Conservation (phyloP, 805 yeast species). For the Yamadazyma kitorensis region DNA sequence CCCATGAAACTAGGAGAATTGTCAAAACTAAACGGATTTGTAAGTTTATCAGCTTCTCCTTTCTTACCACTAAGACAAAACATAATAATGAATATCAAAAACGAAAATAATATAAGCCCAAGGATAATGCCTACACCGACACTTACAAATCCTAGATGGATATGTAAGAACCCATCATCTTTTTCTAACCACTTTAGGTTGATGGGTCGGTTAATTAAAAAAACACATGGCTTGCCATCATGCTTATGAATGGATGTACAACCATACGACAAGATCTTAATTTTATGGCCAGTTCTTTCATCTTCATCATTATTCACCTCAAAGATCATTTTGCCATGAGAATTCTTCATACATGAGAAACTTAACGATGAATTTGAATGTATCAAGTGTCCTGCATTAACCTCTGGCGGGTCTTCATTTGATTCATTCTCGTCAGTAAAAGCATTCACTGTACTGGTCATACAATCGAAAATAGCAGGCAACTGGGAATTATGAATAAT, state of each 20-base stretch:
- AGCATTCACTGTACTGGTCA: constrained; percentile 1
- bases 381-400: constrained; percentile 38
- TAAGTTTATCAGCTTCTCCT: constrained; percentile 5
- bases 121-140: constrained; percentile 63
- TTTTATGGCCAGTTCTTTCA: constrained; percentile 41
- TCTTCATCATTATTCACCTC: constrained; percentile 8
- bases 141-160: constrained; percentile 67
- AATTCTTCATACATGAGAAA: constrained; percentile 18
- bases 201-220: constrained; percentile 66
- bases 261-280: constrained; percentile 59
- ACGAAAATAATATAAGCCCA: constrained; percentile 47
- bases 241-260: constrained; percentile 41
- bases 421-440: neutral
- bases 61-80: constrained; percentile 16
- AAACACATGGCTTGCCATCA: constrained; percentile 46
- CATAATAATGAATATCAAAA: constrained; percentile 19
- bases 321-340: constrained; percentile 8
- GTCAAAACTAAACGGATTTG: constrained; percentile 11
- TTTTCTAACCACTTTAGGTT: constrained; percentile 58
- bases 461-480: constrained; percentile 45
- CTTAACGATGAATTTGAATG: constrained; percentile 41
- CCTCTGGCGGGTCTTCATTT: neutral
- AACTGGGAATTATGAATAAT: constrained; percentile 60
- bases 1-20: constrained; percentile 34
- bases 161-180: constrained; percentile 46